Evolutionary conservation across 2,329 filamentous ascomycete genomes (phyloP).

Genomic region (Aspergillus ochraceoroseus): DNA sequence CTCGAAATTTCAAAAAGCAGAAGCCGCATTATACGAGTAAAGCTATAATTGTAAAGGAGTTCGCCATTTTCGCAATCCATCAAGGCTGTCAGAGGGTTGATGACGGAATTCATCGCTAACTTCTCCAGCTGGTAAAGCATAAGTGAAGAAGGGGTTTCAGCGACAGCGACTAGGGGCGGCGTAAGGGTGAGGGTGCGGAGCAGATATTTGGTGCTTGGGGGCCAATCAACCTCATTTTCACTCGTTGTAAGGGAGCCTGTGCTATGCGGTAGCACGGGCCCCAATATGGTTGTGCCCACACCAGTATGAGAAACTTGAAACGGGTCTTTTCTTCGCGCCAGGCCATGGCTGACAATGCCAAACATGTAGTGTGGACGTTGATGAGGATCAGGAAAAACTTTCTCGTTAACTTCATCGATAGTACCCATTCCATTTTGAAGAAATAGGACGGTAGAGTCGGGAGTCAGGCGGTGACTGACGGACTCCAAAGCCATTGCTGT

Average conservation of each 20-base stretch:
- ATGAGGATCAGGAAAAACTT: conserved; percentile 62
- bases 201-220: conserved; percentile 53
- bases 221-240: conserved; percentile 30
- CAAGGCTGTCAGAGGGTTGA: conserved; percentile 76
- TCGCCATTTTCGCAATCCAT: conserved; percentile 71
- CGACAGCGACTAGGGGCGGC: conserved; percentile 57
- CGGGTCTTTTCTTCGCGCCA: conserved; percentile 42
- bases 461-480: conserved; percentile 62
- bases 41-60: conserved; percentile 61
- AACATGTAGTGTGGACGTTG: conserved; percentile 71
- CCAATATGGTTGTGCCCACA: conserved; percentile 55
- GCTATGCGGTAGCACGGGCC: conserved; percentile 42
- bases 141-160: conserved; percentile 57
- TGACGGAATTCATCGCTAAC: conserved; percentile 67
- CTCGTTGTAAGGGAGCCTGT: conserved; percentile 15
- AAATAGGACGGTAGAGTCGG: conserved; percentile 67
- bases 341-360: conserved; percentile 60
- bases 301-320: conserved; percentile 57
- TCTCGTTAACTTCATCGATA: conserved; percentile 68
- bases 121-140: conserved; percentile 72
- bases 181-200: conserved; percentile 60
- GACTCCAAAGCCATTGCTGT: conserved; percentile 62
- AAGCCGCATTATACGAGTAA: conserved; percentile 62
- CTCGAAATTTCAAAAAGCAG: conserved; percentile 69
- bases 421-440: conserved; percentile 79